Conservation (phyloP, 176 grass and related monocot species). For the Musa troglodytarum region DNA sequence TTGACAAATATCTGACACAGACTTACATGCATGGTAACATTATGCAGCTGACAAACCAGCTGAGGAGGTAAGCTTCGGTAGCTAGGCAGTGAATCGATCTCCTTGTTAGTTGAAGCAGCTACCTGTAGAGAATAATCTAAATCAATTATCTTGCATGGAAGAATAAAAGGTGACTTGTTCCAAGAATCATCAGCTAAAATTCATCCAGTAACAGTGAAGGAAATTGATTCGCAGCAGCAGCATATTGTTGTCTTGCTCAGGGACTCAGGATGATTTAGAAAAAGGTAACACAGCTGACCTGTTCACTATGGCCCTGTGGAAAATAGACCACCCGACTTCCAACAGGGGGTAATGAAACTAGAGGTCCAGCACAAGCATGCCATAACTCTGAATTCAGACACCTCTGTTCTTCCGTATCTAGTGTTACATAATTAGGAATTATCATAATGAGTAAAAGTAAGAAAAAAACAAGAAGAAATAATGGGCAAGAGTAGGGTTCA, state of each 20-base stretch:
- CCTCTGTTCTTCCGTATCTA: constrained; percentile 59
- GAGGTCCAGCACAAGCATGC: constrained; percentile 99
- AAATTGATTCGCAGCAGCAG: background rate
- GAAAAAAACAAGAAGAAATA: background rate
- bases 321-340: constrained; percentile 94
- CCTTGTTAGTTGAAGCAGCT: constrained; percentile 92
- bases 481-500: background rate
- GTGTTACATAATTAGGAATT: background rate
- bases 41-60: constrained; percentile 93
- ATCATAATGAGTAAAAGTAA: background rate
- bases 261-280: background rate
- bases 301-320: constrained; percentile 96
- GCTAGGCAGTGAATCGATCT: constrained; percentile 86
- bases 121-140: constrained; percentile 36
- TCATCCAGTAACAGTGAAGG: background rate
- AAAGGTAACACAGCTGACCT: constrained; percentile 35
- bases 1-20: background rate
- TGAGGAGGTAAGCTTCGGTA: constrained; percentile 86
- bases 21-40: constrained; percentile 98
- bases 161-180: background rate
- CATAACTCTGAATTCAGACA: constrained; percentile 93
- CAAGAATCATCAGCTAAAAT: background rate
- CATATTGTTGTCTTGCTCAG: background rate
- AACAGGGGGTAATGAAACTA: constrained; percentile 75
- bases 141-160: background rate